Conservation (phyloP, 2,329 filamentous ascomycete species). For the Diaporthe sp. region DNA sequence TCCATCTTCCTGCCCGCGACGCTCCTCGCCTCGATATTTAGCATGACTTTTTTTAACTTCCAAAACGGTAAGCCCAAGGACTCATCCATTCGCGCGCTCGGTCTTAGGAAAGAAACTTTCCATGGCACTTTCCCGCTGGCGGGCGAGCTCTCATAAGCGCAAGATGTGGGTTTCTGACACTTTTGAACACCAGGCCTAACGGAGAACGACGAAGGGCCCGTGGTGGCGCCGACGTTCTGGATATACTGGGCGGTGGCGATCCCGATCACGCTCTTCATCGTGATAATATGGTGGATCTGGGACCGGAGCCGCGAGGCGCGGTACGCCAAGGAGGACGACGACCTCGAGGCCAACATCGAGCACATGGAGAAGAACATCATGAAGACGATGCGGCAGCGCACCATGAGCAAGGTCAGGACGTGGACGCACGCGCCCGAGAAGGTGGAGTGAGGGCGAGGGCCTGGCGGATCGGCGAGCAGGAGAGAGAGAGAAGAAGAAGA, state of each 20-base stretch:
- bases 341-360: constrained; percentile 68
- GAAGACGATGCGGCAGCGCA: constrained; percentile 67
- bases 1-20: constrained; percentile 75
- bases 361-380: constrained; percentile 71
- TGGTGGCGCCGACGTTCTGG: constrained; percentile 69
- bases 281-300: constrained; percentile 68
- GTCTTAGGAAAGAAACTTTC: not conserved
- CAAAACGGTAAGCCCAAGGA: constrained; percentile 55
- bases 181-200: not conserved
- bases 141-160: too few relatives aligned
- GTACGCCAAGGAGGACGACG: constrained; percentile 63
- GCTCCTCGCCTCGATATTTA: constrained; percentile 74
- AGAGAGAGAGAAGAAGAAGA: not conserved
- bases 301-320: constrained; percentile 64
- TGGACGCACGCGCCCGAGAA: constrained; percentile 56
- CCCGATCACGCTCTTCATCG: constrained; percentile 69
- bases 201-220: constrained; percentile 51
- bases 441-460: constrained; percentile 27
- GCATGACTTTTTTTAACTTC: constrained; percentile 78
- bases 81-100: not conserved
- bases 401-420: constrained; percentile 69
- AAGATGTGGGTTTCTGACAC: not conserved
- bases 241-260: constrained; percentile 74
- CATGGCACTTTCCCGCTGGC: not conserved
- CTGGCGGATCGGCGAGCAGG: not conserved